Percentiles rank a stretch among this genome's conserved stretches.
Evolutionary conservation across 768 basidiomycete genomes (phyloP).

Genomic region (Tricholoma sp.): DNA sequence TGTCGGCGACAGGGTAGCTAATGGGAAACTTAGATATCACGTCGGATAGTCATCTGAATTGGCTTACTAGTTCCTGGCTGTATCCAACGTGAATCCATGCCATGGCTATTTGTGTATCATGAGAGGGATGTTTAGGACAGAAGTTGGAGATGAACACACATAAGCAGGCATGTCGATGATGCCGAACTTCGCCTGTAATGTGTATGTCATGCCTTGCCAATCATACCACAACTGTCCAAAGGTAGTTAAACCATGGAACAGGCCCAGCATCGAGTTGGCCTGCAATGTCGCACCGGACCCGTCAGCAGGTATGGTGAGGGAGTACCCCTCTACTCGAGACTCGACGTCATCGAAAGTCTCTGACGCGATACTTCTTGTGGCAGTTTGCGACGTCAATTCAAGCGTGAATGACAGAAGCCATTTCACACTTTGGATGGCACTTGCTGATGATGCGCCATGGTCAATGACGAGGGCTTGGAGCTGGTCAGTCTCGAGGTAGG

Average conservation of each 20-base stretch:
- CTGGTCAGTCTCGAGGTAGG: constrained; percentile 45
- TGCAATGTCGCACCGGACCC: constrained; percentile 50
- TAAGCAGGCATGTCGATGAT: constrained; percentile 64
- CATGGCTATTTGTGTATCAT: constrained; percentile 43
- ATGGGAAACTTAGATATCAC: not conserved
- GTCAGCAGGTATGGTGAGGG: constrained; percentile 48
- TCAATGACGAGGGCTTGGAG: constrained; percentile 56
- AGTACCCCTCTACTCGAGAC: constrained; percentile 59
- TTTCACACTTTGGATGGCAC: constrained; percentile 34
- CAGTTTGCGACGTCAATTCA: constrained; percentile 27
- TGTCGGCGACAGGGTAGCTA: constrained; percentile 52
- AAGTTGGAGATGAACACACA: constrained; percentile 33
- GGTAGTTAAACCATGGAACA: constrained; percentile 71
- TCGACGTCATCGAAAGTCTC: constrained; percentile 48
- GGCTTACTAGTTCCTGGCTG: constrained; percentile 66
- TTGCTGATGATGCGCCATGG: constrained; percentile 49
- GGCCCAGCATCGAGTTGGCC: constrained; percentile 62
- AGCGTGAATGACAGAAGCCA: constrained; percentile 41
- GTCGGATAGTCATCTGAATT: not conserved
- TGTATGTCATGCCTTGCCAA: constrained; percentile 45
- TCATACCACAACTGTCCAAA: constrained; percentile 70
- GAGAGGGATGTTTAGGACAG: not conserved
- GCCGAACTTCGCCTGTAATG: constrained; percentile 48
- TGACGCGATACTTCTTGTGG: constrained; percentile 43
- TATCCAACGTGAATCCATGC: constrained; percentile 78